Evolutionary conservation across 2,329 filamentous ascomycete genomes (phyloP), one percentile per base, ranked within the genome.

Genomic region (Byssothecium circinans): DNA sequence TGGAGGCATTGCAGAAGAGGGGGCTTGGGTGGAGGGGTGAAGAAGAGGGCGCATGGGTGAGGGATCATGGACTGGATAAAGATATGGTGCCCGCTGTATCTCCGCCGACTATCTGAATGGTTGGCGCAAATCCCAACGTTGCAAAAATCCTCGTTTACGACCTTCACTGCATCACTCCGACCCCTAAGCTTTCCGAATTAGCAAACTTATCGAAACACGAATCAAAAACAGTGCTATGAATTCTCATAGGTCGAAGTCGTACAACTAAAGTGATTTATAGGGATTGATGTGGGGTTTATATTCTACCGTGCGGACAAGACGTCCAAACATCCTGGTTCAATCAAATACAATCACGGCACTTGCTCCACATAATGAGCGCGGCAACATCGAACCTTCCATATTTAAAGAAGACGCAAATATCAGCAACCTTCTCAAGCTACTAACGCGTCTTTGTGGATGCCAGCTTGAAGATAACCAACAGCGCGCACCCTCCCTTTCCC

Each of bases 21-120:
- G 63, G 60, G 0, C 34, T 44, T 15, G 63, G 59, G 8, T 69
- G 65, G 65, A 48, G 45, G n/a, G 49, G 50, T n/a, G 53, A 46
- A 8, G 55, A 52, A 12, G 20, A 38, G 11, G 61, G 58, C 0
- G 47, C 43, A 2, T 68, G 65, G 65, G 43, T 60, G 0, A 54
- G 58, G 25, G 63, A 61, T 42, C 35, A 44, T 44, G 43, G 35
- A 14, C 33, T 48, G 8, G 55, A 56, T 39, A 30, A 30, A 17
- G 35, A 45, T n/a, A 17, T 33, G 5, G 3, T 25, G 6, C 19
- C 40, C 2, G 15, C 29, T 23, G 17, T 20, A 4, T 10, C 29
- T 8, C 20, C 36, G 3, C 20, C 36, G 19, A 22, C 20, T 25
- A 18, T 25, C 5, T 25, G 23, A 25, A 25, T 25, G 23, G 10